These are phyloP conservation scores for Aspergillus nomiae DNA, from an alignment of 2,329 filamentous ascomycete species.

Conservation along the genomic window DNA sequence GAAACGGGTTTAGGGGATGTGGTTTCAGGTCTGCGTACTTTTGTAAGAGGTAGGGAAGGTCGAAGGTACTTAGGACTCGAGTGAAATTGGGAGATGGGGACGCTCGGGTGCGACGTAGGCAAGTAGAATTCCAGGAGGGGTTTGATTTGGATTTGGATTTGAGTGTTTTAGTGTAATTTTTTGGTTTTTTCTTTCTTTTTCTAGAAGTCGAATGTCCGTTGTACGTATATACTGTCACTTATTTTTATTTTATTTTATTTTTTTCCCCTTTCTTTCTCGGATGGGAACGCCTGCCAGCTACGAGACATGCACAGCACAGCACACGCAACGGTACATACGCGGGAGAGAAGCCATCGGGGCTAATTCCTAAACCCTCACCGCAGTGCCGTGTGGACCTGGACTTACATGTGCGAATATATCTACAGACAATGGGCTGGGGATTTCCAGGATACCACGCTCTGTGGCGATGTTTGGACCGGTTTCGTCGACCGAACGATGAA, in stretches of 20 bases:
- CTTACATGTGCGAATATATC: not conserved
- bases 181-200: not conserved
- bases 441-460: not conserved
- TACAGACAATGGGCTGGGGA: not conserved
- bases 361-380: not conserved
- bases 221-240: not conserved
- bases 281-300: not conserved
- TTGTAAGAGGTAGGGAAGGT: not conserved
- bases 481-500: conserved; percentile 4
- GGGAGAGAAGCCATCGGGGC: not conserved
- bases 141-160: not conserved
- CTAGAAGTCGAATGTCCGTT: not conserved
- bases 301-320: not conserved
- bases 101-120: not conserved
- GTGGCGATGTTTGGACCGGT: not conserved
- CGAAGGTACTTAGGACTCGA: not conserved
- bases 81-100: not conserved
- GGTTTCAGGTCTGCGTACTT: not conserved
- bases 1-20: not conserved
- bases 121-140: not conserved
- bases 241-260: not conserved
- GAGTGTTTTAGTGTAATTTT: not conserved
- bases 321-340: not conserved
- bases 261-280: not conserved
- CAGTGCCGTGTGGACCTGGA: not conserved